Evolutionary conservation across 2,329 filamentous ascomycete species (phyloP), one percentile per base, ranked within the genome.

Genomic region (Helotiales sp.): DNA sequence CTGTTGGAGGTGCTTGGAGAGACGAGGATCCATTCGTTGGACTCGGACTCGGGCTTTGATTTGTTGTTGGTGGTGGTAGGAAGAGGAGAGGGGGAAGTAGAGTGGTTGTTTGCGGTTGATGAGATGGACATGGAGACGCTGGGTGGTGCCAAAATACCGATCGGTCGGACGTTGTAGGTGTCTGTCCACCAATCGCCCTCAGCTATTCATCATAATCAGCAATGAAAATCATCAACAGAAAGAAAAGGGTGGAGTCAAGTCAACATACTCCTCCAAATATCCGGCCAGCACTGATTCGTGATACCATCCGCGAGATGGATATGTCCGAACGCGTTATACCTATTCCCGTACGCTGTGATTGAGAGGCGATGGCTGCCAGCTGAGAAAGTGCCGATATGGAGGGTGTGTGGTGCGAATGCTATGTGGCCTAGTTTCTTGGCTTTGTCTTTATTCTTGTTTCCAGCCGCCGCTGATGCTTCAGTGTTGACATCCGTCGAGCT

Each of bases 281-380:
- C 70, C 1, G 74, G 74, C 6, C 58, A 66, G 64, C 71, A 75
- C 32, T 63, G 67, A 34, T 65, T 59, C 13, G 69, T 72, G 28
- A 71, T 63, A 26, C 71, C 70, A 50, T 72, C 72, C 2, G 68
- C 62, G 3, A 74, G 32, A 66, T 77, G 75, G 7, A 77, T 63
- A 52, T 73, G 72, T 3, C 74, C 74, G 63, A 77, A 77, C n/a
- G 69, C 61, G 64, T 77, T 75, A 47, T 74, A 72, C 7, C 75
- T 67, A 66, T 77, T 77, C 1, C 75, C 75, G 67, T 70, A 76
- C 24, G 70, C 68, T 10, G 75, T 76, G 22, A 77, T 72, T 6
- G 50, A 28, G 15, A 75, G 67, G 10, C 58, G 59, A 45, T 73
- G 67, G n/a, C 34, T 57, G 6, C 73, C 73, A 5, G 55, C 37